Evolutionary conservation across 129 eudicot genomes (phyloP).

Genomic region (Kitagawia praeruptora): DNA sequence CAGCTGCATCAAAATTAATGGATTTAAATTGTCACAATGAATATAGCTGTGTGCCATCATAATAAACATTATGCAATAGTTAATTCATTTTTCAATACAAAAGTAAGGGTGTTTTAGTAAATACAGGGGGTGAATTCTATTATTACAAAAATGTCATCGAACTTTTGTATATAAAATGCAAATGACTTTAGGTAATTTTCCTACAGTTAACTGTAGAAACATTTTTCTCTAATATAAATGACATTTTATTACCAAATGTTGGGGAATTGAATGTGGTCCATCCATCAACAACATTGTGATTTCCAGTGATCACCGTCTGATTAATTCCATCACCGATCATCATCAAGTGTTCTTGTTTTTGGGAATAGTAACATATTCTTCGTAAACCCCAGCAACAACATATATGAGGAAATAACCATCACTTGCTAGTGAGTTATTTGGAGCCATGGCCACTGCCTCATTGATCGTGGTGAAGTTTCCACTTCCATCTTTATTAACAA

Average conservation of each 20-base stretch:
- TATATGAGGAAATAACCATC: constrained; percentile 44
- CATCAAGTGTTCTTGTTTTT: constrained; percentile 49
- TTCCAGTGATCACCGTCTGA: constrained; percentile 54
- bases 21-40: too few relatives aligned
- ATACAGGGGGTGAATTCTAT: too few relatives aligned
- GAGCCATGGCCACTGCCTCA: constrained; percentile 52
- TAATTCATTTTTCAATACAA: too few relatives aligned
- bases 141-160: too few relatives aligned
- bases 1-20: constrained; percentile 45
- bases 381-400: constrained; percentile 42
- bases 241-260: constrained; percentile 45
- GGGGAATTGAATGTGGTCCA: constrained; percentile 62
- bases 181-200: too few relatives aligned
- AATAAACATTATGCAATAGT: too few relatives aligned
- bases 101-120: too few relatives aligned
- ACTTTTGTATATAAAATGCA: too few relatives aligned
- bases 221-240: too few relatives aligned
- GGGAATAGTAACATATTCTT: constrained; percentile 43
- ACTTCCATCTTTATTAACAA: constrained; percentile 42
- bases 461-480: constrained; percentile 47
- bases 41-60: too few relatives aligned
- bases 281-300: constrained; percentile 48
- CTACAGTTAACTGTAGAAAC: too few relatives aligned
- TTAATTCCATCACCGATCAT: constrained; percentile 73
- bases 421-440: constrained; percentile 25